These are phyloP conservation scores for Malus orientalis DNA, from an alignment of 306 rosid species.

Conservation along the genomic window DNA sequence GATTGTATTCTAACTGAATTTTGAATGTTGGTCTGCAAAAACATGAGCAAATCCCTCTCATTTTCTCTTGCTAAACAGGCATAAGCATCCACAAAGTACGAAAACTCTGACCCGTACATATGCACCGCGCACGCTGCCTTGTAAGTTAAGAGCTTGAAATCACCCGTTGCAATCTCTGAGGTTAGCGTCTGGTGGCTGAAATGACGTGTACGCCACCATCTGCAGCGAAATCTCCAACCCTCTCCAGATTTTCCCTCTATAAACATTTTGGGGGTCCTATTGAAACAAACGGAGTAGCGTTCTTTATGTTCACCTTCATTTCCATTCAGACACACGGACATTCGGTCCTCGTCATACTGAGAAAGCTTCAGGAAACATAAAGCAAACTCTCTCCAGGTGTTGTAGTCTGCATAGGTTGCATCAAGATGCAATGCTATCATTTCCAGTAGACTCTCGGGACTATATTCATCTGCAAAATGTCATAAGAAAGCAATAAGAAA, in stretches of 20 bases:
- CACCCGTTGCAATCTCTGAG: conserved; percentile 61
- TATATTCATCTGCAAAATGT: conserved; percentile 55
- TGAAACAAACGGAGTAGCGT: conserved; percentile 9
- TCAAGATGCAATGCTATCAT: conserved; percentile 75
- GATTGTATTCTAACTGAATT: conserved; percentile 33
- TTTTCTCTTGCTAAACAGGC: conserved; percentile 33
- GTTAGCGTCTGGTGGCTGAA: conserved; percentile 36
- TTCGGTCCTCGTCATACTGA: conserved; percentile 43
- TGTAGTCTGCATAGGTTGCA: conserved; percentile 47
- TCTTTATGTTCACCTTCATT: conserved; percentile 14
- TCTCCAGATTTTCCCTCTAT: conserved; percentile 37
- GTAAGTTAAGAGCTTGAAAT: conserved; percentile 52
- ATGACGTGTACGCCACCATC: conserved; percentile 70
- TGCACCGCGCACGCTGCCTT: conserved; percentile 74
- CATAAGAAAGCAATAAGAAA: conserved; percentile 1
- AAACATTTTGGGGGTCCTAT: conserved; percentile 44
- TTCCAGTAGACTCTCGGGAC: conserved; percentile 51
- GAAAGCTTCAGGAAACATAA: conserved; percentile 52
- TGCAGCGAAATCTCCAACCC: conserved; percentile 64
- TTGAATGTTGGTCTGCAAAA: conserved; percentile 36
- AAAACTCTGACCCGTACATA: conserved; percentile 48
- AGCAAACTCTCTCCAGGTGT: conserved; percentile 57
- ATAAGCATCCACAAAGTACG: conserved; percentile 41
- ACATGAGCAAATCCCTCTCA: conserved; percentile 32
- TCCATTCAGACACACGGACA: conserved; percentile 34